These are phyloP conservation scores for Inonotus hispidus DNA, from an alignment of 1,284 basidiomycete species.

Conservation along the genomic window DNA sequence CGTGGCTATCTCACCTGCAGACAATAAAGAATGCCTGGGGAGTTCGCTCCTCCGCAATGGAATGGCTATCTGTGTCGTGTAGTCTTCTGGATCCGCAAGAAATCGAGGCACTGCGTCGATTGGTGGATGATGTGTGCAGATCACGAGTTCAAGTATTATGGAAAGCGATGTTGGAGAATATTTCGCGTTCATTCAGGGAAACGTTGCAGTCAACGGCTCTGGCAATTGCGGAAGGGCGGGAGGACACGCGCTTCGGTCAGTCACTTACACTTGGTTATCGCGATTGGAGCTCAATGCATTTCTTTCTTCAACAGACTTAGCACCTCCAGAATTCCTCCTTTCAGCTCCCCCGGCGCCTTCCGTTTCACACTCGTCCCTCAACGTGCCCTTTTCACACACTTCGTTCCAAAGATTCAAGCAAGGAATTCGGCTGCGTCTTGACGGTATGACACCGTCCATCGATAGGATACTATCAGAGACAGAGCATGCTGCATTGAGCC, in stretches of 20 bases:
- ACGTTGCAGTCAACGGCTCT: slow-evolving; percentile 28
- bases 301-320: slow-evolving; percentile 36
- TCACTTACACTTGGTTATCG: neutral
- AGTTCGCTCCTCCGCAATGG: slow-evolving; percentile 44
- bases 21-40: slow-evolving; percentile 62
- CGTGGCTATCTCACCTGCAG: slow-evolving; percentile 54
- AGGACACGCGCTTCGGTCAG: slow-evolving; percentile 30
- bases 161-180: slow-evolving; percentile 39
- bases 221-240: slow-evolving; percentile 27
- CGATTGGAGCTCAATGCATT: slow-evolving; percentile 9
- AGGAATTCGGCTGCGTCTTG: slow-evolving; percentile 50
- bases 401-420: slow-evolving; percentile 55
- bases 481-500: slow-evolving; percentile 48
- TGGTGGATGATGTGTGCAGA: slow-evolving; percentile 48
- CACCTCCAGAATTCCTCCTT: slow-evolving; percentile 51
- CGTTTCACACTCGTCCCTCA: slow-evolving; percentile 36
- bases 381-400: slow-evolving; percentile 33
- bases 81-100: slow-evolving; percentile 42
- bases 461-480: slow-evolving; percentile 50
- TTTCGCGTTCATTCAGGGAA: slow-evolving; percentile 42
- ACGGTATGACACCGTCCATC: slow-evolving; percentile 53
- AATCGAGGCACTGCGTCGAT: slow-evolving; percentile 29
- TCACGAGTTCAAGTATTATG: slow-evolving; percentile 53
- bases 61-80: slow-evolving; percentile 38
- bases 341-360: slow-evolving; percentile 43